Evolutionary conservation across 768 basidiomycete species (phyloP).

Genomic region (Rhizopogon vesiculosus): DNA sequence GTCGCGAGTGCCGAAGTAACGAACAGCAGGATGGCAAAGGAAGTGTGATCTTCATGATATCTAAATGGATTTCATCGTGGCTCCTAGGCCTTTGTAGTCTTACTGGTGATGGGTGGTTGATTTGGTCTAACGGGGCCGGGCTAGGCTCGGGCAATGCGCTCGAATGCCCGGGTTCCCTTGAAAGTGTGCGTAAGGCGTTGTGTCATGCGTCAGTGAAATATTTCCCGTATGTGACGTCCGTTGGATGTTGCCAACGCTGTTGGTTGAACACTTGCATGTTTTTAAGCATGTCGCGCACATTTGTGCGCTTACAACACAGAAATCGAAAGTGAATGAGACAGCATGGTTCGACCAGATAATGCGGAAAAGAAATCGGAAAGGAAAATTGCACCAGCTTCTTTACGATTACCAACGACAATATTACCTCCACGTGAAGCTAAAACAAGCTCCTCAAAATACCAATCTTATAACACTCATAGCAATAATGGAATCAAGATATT

Average conservation of each 20-base stretch:
- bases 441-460: neutral
- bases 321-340: neutral
- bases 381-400: neutral
- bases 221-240: too few relatives aligned
- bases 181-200: neutral
- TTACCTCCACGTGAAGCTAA: neutral
- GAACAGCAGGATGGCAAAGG: neutral
- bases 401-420: neutral
- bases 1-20: neutral
- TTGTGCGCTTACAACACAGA: neutral
- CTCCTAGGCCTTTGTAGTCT: neutral
- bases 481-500: neutral
- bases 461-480: neutral
- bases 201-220: neutral
- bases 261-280: neutral
- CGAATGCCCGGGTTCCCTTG: neutral
- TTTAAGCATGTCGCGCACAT: neutral
- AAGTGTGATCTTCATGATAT: neutral
- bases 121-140: neutral
- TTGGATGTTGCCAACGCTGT: too few relatives aligned
- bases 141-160: neutral
- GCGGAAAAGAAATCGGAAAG: neutral
- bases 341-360: neutral
- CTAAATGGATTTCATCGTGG: neutral
- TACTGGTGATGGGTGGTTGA: neutral